Evolutionary conservation across 2,329 filamentous ascomycete genomes (phyloP), one percentile per base, ranked within the genome.

Genomic region (Colletotrichum horii): DNA sequence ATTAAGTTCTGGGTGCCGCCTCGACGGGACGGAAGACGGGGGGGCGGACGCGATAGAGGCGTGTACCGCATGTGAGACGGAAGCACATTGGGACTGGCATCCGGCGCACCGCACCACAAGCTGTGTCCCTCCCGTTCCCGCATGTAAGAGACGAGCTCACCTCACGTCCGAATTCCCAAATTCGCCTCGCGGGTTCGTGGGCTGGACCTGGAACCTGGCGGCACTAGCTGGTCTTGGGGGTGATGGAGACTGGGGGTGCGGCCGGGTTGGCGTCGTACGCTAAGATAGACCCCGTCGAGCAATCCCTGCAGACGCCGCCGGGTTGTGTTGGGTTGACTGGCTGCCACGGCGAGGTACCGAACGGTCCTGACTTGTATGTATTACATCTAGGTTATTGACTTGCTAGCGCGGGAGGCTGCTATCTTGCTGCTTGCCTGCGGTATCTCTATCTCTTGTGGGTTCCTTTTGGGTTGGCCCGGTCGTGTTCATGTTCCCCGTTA

Each of bases 131-230:
- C 58, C 43, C 43, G 26, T 65, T 71, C 38, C 60, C 70, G 67
- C 38, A 38, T 38, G 19, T 52, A 64, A 60, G 19, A 48, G 28
- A 19, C 30, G 24, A 61, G 58, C 61, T 52, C 38, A 24, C 48
- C 24, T 16, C 19, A 52, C 11, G n/a, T 14, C 43, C n/a, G 12
- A 22, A 52, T 22, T 26, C 22, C 69, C 55, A 26, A 43, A 43
- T 72, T 69, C 56, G 48, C 67, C 70, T 75, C 28, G 48, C 26
- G 48, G 38, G 58, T 69, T 74, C 70, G 64, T 52, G 64, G 65
- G 64, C 73, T 75, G 68, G 70, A 75, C 70, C 74, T 55, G 70
- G 70, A 52, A 24, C 43, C 43, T 68, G 32, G 73, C 64, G n/a
- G 24, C 43, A 52, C 43, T 52, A 52, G 43, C 56, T 36, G 30